These are phyloP conservation scores for Laguncularia racemosa DNA, from an alignment of 345 rosid genomes.

Conservation along the genomic window DNA sequence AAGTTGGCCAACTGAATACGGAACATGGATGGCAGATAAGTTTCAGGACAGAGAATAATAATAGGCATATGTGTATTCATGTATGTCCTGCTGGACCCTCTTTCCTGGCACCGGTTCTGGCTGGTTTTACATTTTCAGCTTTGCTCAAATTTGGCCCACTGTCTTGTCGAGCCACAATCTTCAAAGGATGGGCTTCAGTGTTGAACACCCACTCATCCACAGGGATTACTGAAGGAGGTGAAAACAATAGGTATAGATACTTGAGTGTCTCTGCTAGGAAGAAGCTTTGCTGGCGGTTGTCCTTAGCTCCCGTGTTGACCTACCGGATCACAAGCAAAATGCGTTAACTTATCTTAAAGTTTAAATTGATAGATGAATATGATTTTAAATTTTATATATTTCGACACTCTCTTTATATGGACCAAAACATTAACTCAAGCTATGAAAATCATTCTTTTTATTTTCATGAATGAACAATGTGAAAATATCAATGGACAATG, in stretches of 20 bases:
- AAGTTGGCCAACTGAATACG: no score
- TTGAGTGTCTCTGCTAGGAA: constrained; percentile 50
- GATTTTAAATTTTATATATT: no score
- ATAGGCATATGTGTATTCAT: background rate
- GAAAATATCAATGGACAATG: no score
- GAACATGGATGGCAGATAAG: no score
- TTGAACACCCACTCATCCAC: constrained; percentile 47
- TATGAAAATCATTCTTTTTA: no score
- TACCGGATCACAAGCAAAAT: constrained; percentile 2
- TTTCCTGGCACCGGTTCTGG: constrained; percentile 12
- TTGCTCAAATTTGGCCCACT: background rate
- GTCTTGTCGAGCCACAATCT: constrained; percentile 15
- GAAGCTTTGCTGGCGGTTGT: constrained; percentile 44
- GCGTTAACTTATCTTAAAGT: no score
- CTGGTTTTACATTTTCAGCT: background rate
- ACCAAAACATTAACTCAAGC: no score
- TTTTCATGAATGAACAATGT: no score
- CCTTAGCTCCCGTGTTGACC: constrained; percentile 40
- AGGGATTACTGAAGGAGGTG: constrained; percentile 32
- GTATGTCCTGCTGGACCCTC: constrained; percentile 4
- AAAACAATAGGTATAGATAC: constrained; percentile 39
- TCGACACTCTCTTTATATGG: no score
- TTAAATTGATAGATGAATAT: no score
- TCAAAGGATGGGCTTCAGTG: constrained; percentile 49
- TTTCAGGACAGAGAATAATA: no score